Percentiles rank a stretch among this genome's conserved stretches.
Evolutionary conservation across 1,284 basidiomycete genomes (phyloP).

Genomic region (Ganoderma resinaceum): DNA sequence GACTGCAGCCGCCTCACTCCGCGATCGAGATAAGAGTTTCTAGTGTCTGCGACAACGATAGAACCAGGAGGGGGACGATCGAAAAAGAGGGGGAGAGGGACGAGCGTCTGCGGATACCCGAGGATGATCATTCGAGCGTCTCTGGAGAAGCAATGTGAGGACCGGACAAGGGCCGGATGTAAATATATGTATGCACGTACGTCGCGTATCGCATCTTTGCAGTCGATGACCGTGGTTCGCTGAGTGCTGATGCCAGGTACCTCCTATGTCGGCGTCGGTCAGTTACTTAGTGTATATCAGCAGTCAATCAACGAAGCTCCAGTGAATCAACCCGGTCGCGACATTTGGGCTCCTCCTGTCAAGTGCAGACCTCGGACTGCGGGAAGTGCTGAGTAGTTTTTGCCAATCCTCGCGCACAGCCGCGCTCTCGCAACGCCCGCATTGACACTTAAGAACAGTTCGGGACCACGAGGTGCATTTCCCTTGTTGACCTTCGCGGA

Average conservation of each 20-base stretch:
- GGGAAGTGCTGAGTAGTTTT: background rate
- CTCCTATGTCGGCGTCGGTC: background rate
- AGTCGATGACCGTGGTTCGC: background rate
- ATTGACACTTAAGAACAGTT: background rate
- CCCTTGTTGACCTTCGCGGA: background rate
- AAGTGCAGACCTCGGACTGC: background rate
- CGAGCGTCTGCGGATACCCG: background rate
- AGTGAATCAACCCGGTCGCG: background rate
- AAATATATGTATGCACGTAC: background rate
- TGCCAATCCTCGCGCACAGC: background rate
- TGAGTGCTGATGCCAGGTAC: background rate
- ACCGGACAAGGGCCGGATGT: background rate
- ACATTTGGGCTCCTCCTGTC: background rate
- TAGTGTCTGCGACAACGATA: background rate
- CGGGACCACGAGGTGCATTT: background rate
- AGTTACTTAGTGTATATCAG: conserved; percentile 2
- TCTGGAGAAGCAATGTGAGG: background rate
- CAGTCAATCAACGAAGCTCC: background rate
- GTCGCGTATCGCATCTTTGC: background rate
- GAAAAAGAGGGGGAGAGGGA: background rate
- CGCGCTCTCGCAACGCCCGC: background rate
- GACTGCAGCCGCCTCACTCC: background rate
- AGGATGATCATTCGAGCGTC: background rate
- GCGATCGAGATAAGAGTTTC: background rate
- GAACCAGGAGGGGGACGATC: background rate